These are phyloP conservation scores for Achlya hypogyna DNA, from an alignment of 352 stramenopile species.

Conservation along the genomic window DNA sequence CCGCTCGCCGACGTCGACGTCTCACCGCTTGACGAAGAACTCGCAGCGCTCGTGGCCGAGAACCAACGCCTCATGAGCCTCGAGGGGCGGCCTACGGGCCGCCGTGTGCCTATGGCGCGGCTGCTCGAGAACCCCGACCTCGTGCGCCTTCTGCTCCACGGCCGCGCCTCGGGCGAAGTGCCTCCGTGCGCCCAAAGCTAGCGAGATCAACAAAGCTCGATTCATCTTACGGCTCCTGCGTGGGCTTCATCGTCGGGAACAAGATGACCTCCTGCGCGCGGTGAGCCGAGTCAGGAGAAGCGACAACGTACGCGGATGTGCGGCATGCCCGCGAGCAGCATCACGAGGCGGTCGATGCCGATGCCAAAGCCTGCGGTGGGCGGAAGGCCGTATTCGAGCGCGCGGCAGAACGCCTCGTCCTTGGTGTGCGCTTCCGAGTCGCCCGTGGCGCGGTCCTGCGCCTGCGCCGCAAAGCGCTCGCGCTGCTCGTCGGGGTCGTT, in stretches of 20 bases:
- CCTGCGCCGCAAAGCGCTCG: constrained; percentile 91
- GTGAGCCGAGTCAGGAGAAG: not conserved
- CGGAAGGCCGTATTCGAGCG: constrained; percentile 96
- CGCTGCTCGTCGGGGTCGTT: constrained; percentile 97
- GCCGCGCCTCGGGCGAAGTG: not conserved
- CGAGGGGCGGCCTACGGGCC: too few species aligned
- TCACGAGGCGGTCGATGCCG: constrained; percentile 96
- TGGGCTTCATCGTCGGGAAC: constrained; percentile 98
- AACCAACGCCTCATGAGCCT: constrained; percentile 76
- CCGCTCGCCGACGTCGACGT: constrained; percentile 37
- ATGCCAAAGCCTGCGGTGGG: constrained; percentile 96
- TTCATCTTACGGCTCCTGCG: constrained; percentile 7
- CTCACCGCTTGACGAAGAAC: constrained; percentile 34
- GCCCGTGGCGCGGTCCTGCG: constrained; percentile 51
- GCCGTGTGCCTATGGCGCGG: not conserved
- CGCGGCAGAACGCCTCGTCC: constrained; percentile 96
- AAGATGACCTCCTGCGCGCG: constrained; percentile 95
- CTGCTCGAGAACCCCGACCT: not conserved
- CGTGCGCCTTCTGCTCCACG: not conserved
- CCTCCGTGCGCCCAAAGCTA: not conserved
- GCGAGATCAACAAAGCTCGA: not conserved
- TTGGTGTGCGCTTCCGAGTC: constrained; percentile 86
- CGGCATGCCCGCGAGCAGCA: constrained; percentile 97
- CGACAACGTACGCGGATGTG: constrained; percentile 87
- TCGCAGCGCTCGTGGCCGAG: constrained; percentile 38